Conservation (phyloP, 192 early-diverging fungal genomes). For the Coemansia sp. region DNA sequence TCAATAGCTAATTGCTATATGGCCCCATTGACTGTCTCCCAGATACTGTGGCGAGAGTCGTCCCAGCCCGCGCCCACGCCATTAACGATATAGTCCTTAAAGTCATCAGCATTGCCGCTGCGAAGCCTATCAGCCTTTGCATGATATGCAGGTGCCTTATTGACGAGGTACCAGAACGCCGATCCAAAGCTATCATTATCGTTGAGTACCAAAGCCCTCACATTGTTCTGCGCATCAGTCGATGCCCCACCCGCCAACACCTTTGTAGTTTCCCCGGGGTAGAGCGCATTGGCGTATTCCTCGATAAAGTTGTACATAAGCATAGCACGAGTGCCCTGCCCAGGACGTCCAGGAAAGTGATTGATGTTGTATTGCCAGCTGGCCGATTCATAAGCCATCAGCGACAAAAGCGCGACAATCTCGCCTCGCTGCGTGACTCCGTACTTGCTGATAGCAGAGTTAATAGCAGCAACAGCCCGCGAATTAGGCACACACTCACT, state of each 20-base stretch:
- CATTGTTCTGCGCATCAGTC: conserved; percentile 18
- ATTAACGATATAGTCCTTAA: conserved; percentile 38
- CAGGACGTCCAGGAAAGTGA: conserved; percentile 42
- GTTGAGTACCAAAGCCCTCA: conserved; percentile 34
- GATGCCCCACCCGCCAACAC: conserved; percentile 3
- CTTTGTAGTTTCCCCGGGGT: conserved; percentile 5
- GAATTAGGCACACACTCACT: conserved; percentile 35
- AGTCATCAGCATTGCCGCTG: conserved; percentile 34
- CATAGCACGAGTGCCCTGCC: conserved; percentile 51
- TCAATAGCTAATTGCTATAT: neutral
- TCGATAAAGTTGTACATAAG: conserved; percentile 48
- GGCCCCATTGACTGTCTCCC: conserved; percentile 25
- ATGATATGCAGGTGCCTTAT: conserved; percentile 18
- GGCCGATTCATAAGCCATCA: conserved; percentile 47
- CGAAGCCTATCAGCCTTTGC: conserved; percentile 21
- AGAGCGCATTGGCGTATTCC: conserved; percentile 31
- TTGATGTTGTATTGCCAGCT: conserved; percentile 53
- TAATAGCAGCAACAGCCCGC: conserved; percentile 25
- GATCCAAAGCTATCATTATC: conserved; percentile 52
- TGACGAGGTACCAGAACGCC: conserved; percentile 46
- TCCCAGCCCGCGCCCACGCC: conserved; percentile 39
- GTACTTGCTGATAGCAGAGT: conserved; percentile 41
- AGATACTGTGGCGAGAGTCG: conserved; percentile 22
- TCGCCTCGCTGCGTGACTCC: conserved; percentile 32
- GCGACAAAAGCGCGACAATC: conserved; percentile 34